Base-by-base conservation (phyloP, 208 protist genomes). In the Trypanosoma conorhini region DNA sequence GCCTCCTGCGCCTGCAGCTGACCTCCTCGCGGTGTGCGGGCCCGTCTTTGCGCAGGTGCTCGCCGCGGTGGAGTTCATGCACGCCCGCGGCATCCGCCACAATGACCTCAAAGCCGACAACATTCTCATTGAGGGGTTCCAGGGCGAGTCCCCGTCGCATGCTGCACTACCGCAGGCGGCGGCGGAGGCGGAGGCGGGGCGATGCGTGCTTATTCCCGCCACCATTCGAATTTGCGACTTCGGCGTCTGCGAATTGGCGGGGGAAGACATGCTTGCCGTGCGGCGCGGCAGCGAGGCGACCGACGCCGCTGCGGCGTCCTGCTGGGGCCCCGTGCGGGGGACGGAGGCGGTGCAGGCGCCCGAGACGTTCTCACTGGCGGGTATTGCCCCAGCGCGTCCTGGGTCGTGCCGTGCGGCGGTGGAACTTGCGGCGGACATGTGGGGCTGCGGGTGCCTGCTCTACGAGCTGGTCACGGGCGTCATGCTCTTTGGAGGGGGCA, bases 321-420 rank as follows among this genome's bases (percentile, higher is more conserved):
- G 87, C 26, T 30, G 55, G 89, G 85, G 81, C 1, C 74, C 76
- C 30, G 81, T 80, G 38, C 62, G 75, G 9, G 89, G 89, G 48
- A 95, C 89, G 33, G 89, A 95, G 77, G 83, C 87, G 30, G 83
- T 92, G n/a, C 89, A 90, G 77, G 85, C 89, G 10, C 89, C 89
- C 0, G 89, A 95, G 76, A 64, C 82, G 46, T 50, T 90, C 21
- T 52, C 58, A 22, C 62, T 85, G 21, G 24, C 74, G 33, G 60
- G 62, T 12, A 38, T 2, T 38, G 38, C 64, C 54, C 30, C 61
- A 44, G 28, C 58, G 5, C 0, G 8, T 0, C 28, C 42, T 8
- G 52, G 2, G 46, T 13, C 40, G 4, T 31, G 61, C 59, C 19
- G 46, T 51, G 31, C 62, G 10, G 46, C 28, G 30, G 5, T 55